These are phyloP conservation scores for Zizania palustris DNA, from an alignment of 202 grass and related monocot species.

Conservation along the genomic window DNA sequence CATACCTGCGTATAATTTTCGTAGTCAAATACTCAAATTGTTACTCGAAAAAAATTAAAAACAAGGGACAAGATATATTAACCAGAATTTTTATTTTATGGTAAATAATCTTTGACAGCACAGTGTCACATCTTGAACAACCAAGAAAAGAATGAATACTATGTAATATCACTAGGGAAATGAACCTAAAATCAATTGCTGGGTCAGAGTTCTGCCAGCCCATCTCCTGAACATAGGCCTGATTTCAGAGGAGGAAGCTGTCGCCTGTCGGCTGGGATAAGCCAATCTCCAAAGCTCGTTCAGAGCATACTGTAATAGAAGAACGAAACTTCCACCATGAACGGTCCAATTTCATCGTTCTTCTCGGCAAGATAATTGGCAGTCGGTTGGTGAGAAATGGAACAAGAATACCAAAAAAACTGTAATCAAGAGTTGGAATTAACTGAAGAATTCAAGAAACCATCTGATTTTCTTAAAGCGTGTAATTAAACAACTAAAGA, in stretches of 20 bases:
- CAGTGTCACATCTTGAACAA: neutral
- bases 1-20: neutral
- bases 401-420: conserved; percentile 21
- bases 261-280: conserved; percentile 67
- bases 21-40: neutral
- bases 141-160: conserved; percentile 27
- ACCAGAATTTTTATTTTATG: neutral
- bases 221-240: conserved; percentile 94
- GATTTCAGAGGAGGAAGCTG: conserved; percentile 79
- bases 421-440: neutral
- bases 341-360: neutral
- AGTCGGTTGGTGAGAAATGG: conserved; percentile 5
- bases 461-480: neutral
- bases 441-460: neutral
- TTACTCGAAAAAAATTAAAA: neutral
- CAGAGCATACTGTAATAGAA: conserved; percentile 69
- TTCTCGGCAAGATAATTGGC: conserved; percentile 20
- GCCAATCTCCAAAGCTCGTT: conserved; percentile 81
- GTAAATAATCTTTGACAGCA: neutral
- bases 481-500: neutral
- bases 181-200: conserved; percentile 77
- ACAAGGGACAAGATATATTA: neutral
- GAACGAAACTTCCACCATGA: neutral
- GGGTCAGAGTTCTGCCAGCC: conserved; percentile 92
- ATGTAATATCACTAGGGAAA: conserved; percentile 18